Evolutionary conservation across 1,139 yeast genomes (phyloP).

Genomic region (Keqinozyma sinolaborantium): DNA sequence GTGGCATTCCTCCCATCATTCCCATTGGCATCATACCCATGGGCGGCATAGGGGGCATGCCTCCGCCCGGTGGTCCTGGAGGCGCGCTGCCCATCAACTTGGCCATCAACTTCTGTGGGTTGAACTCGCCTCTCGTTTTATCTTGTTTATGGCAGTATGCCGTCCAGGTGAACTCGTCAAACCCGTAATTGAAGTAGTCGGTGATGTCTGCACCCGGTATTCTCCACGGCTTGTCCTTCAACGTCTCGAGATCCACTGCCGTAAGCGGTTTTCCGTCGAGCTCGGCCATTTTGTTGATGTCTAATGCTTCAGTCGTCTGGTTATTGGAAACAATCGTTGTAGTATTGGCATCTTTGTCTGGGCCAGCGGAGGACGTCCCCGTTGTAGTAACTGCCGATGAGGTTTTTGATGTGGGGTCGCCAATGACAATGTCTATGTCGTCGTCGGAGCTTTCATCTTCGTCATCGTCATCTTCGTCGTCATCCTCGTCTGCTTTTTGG

Average conservation of each 20-base stretch:
- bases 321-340: conserved; percentile 34
- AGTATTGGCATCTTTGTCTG: conserved; percentile 41
- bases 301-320: conserved; percentile 47
- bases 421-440: conserved; percentile 35
- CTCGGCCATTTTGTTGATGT: conserved; percentile 75
- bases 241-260: conserved; percentile 73
- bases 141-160: conserved; percentile 90
- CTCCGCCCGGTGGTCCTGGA: conserved; percentile 5
- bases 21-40: conserved; percentile 8
- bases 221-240: conserved; percentile 97
- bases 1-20: conserved; percentile 8
- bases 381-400: conserved; percentile 20
- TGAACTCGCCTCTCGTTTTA: conserved; percentile 72
- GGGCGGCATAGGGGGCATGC: conserved; percentile 6
- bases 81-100: conserved; percentile 31
- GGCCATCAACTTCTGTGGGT: conserved; percentile 53
- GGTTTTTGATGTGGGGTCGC: conserved; percentile 22
- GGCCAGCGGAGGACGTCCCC: conserved; percentile 25
- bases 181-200: conserved; percentile 94
- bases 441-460: conserved; percentile 47
- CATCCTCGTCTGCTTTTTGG: conserved; percentile 5
- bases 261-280: conserved; percentile 83
- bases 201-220: conserved; percentile 93
- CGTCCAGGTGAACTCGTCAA: conserved; percentile 95
- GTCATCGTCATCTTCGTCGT: conserved; percentile 25